Conservation (phyloP, 2,329 filamentous ascomycete species). For the Talaromyces sp. region DNA sequence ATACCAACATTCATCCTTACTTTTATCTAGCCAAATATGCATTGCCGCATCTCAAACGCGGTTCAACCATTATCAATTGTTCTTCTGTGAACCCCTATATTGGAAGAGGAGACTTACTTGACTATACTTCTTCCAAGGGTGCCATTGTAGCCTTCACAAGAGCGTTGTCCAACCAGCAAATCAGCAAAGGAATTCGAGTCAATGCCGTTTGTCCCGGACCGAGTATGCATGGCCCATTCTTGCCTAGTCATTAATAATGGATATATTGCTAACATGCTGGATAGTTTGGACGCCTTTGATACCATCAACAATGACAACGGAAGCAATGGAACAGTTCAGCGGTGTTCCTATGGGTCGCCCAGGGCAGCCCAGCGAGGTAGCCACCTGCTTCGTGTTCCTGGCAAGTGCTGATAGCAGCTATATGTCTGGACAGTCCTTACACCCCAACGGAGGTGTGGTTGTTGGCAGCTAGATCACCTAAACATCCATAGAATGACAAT, state of each 20-base stretch:
- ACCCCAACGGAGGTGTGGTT: slow-evolving; percentile 59
- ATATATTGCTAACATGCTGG: slow-evolving; percentile 13
- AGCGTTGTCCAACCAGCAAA: slow-evolving; percentile 70
- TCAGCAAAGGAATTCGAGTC: slow-evolving; percentile 69
- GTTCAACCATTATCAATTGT: slow-evolving; percentile 79
- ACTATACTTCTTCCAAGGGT: slow-evolving; percentile 73
- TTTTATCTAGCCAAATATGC: slow-evolving; percentile 78
- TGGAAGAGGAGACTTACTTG: slow-evolving; percentile 73
- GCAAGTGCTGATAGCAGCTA: slow-evolving; percentile 70
- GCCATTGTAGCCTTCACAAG: slow-evolving; percentile 78
- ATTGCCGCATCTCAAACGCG: slow-evolving; percentile 70
- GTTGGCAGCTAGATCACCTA: slow-evolving; percentile 44
- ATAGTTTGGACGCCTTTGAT: slow-evolving; percentile 72
- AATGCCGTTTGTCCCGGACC: slow-evolving; percentile 75
- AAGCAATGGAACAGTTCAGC: slow-evolving; percentile 68
- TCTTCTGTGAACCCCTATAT: slow-evolving; percentile 81
- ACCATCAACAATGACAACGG: slow-evolving; percentile 66
- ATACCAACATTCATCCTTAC: slow-evolving; percentile 78
- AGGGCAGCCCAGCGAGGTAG: slow-evolving; percentile 77
- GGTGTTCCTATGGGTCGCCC: slow-evolving; percentile 71
- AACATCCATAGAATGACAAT: not conserved
- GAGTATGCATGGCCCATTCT: slow-evolving; percentile 28
- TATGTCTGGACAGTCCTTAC: slow-evolving; percentile 69
- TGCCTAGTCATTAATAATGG: not conserved
- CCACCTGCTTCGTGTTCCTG: slow-evolving; percentile 76